Evolutionary conservation across 257 asterid genomes (phyloP), one percentile per base, ranked within the genome.

Genomic region (Prunella vulgaris): DNA sequence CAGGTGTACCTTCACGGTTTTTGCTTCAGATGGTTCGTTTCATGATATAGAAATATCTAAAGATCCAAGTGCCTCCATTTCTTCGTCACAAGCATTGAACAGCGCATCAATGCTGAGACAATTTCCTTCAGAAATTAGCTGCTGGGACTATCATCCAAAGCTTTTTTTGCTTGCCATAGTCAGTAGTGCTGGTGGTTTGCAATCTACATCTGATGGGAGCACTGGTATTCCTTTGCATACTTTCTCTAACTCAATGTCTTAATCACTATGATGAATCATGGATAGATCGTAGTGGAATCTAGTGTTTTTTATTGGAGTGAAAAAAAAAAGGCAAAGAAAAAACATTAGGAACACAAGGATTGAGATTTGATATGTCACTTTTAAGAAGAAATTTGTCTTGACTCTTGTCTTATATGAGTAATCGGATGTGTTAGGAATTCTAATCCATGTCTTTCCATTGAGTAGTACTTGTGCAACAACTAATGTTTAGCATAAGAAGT

Each of bases 1-100:
- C 81, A 94, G 99, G 91, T 94, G 96, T 67, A 85, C 90, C 80
- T 90, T 89, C 76, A 82, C 87, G 66, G 71, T 90, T 77, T 76
- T 89, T 71, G 80, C 89, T 70, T 82, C 93, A 56, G 97, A 89
- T 78, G 97, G 99, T 60, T 81, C 89, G 65, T 81, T 86, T 83
- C 96, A 85, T 73, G 87, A 89, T 73, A 70, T 89, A 74, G 96
- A 94, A 87, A 85, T 94, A 75, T 84, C 89, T 65, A 89, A 88
- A 80, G 95, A 94, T 79, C 96, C 95, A 54, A 82, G 86, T 60
- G 86, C 96, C 63, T 89, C 91, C 65, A 70, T 84, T 80, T 83
- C 77, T 70, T 83, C 95, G 12, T 74, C 84, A 28, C 84, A 80
- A 68, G 57, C 85, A 72, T 76, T 80, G 69, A 79, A 70, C 74